Percentiles rank a stretch among this genome's conserved stretches.
phyloP scores from a whole-genome alignment of 345 rosid genomes.

The Anacardium occidentale region DNA sequence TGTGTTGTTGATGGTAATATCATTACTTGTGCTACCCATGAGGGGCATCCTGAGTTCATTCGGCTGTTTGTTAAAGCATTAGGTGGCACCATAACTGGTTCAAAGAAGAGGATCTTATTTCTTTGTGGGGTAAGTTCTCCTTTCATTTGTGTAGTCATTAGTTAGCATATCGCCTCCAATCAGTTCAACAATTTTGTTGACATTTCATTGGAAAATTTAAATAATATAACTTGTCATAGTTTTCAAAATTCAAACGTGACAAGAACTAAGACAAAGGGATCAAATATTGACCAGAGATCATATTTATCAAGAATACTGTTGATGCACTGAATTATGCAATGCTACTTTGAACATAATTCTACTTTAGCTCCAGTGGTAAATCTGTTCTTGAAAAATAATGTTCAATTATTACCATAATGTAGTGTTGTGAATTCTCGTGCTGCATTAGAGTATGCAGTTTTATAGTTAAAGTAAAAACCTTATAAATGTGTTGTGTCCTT shows the following conservation, averaged over 20 bases:
- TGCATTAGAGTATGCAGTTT: neutral
- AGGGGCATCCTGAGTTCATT: slow-evolving; percentile 73
- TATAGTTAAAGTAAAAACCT: neutral
- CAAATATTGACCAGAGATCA: too few relatives aligned
- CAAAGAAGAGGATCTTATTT: slow-evolving; percentile 66
- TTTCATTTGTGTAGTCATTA: neutral
- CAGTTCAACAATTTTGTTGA: neutral
- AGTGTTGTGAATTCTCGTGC: neutral
- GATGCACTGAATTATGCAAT: neutral
- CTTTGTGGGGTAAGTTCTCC: slow-evolving; percentile 87
- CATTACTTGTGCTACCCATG: slow-evolving; percentile 64
- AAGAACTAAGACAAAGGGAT: neutral
- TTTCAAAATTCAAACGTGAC: neutral
- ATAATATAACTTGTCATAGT: neutral
- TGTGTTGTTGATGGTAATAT: slow-evolving; percentile 74
- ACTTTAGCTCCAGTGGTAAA: neutral
- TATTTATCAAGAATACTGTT: neutral
- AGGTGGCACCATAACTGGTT: slow-evolving; percentile 54
- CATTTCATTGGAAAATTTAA: neutral
- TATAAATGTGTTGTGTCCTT: neutral
- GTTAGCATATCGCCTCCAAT: neutral
- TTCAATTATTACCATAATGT: neutral
- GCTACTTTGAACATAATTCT: neutral
- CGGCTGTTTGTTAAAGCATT: slow-evolving; percentile 60
- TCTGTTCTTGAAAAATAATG: neutral